These are phyloP conservation scores for Leccinum barrowsii DNA, from an alignment of 768 basidiomycete species.

Conservation along the genomic window DNA sequence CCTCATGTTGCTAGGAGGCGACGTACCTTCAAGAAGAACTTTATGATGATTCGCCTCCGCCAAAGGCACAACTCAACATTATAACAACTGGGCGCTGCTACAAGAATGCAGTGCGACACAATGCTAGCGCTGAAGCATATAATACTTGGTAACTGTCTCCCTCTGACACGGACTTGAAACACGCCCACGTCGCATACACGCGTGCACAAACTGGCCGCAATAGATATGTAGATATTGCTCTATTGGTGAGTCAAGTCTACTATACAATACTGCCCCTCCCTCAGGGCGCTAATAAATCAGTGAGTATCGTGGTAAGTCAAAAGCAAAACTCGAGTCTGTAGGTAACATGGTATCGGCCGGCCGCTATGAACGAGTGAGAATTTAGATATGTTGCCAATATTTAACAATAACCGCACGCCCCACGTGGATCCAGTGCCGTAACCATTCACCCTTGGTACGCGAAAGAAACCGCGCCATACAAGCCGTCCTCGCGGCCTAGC, in stretches of 20 bases:
- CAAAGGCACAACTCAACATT: not conserved
- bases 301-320: not conserved
- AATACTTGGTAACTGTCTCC: not conserved
- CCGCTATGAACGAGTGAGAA: not conserved
- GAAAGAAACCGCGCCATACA: constrained; percentile 93
- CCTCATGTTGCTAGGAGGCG: too few species aligned
- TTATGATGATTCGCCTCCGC: not conserved
- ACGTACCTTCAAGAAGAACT: not conserved
- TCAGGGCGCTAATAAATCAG: not conserved
- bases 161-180: not conserved
- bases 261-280: not conserved
- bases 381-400: not conserved
- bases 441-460: constrained; percentile 78
- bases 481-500: constrained; percentile 87
- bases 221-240: not conserved
- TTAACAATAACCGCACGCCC: not conserved
- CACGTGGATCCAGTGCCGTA: not conserved
- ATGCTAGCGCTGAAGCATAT: not conserved
- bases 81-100: not conserved
- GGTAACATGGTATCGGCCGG: not conserved
- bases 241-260: not conserved
- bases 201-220: not conserved
- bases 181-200: not conserved
- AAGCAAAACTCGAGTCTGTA: not conserved
- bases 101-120: not conserved